Percentiles rank a stretch among this genome's conserved stretches.
phyloP scores from a whole-genome alignment of 73 alveolate species.

The Tetrahymena borealis region DNA sequence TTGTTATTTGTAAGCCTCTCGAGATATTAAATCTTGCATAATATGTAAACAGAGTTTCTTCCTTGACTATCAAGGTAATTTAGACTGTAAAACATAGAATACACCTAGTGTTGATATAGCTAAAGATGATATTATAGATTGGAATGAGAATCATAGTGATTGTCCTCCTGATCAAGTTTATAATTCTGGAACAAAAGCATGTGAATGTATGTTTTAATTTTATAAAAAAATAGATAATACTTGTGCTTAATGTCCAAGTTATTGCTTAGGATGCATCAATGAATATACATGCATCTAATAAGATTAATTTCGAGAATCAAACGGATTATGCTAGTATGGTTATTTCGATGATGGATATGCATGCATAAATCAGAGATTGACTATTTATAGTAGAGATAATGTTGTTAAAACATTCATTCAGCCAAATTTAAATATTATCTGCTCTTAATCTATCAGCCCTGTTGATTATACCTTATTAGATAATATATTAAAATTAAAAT shows the following conservation, averaged over 20 bases:
- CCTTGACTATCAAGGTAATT: not conserved
- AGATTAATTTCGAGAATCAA: not conserved
- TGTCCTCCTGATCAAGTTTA: not conserved
- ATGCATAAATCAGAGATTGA: not conserved
- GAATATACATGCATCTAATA: not conserved
- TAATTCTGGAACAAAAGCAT: not conserved
- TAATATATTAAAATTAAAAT: not conserved
- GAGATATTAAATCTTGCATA: not conserved
- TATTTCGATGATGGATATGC: not conserved
- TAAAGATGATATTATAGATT: not conserved
- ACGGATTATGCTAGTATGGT: not conserved
- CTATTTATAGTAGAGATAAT: not conserved
- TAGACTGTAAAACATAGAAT: not conserved
- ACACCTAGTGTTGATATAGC: not conserved
- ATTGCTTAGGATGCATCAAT: not conserved
- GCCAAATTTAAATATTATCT: not conserved
- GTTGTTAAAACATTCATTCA: not conserved
- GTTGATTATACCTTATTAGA: not conserved
- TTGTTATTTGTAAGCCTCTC: not conserved
- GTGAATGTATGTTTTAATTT: not conserved
- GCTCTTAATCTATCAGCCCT: not conserved
- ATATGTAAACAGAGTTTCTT: not conserved
- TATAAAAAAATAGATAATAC: not conserved
- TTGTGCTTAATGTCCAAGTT: not conserved
- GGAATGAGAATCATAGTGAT: not conserved